Percentiles rank a stretch among this genome's conserved stretches.
Conservation (phyloP, 2,329 filamentous ascomycete genomes). For the Fusarium sp. region DNA sequence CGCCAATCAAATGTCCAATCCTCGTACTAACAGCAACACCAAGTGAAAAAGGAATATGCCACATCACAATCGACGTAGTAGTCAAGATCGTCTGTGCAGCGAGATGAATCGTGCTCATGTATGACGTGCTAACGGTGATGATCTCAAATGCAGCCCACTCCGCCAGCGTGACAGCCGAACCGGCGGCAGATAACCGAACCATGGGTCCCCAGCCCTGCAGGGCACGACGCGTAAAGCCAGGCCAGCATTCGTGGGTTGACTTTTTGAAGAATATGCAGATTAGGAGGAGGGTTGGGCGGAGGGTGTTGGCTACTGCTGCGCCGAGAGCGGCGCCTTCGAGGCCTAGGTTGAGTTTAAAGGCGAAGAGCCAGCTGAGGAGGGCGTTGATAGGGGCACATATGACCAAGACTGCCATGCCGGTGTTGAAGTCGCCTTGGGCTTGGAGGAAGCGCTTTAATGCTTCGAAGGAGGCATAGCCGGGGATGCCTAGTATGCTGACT, state of each 20-base stretch:
- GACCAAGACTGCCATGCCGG: slow-evolving; percentile 57
- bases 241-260: slow-evolving; percentile 46
- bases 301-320: slow-evolving; percentile 58
- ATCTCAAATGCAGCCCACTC: slow-evolving; percentile 57
- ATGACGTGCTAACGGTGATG: slow-evolving; percentile 56
- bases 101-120: slow-evolving; percentile 54
- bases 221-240: slow-evolving; percentile 50
- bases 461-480: slow-evolving; percentile 64
- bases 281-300: slow-evolving; percentile 59
- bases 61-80: slow-evolving; percentile 53
- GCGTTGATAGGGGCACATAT: slow-evolving; percentile 60
- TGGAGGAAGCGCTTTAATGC: slow-evolving; percentile 64
- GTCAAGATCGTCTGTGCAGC: slow-evolving; percentile 55
- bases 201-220: slow-evolving; percentile 53
- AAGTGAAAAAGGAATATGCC: slow-evolving; percentile 56
- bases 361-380: slow-evolving; percentile 60
- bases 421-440: slow-evolving; percentile 63
- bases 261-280: slow-evolving; percentile 56
- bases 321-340: slow-evolving; percentile 62
- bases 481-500: slow-evolving; percentile 59
- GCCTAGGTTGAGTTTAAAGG: slow-evolving; percentile 53
- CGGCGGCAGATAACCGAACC: slow-evolving; percentile 51
- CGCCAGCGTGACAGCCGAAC: slow-evolving; percentile 52
- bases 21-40: slow-evolving; percentile 47
- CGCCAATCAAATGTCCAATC: slow-evolving; percentile 22